Evolutionary conservation across 2,329 filamentous ascomycete genomes (phyloP).

Genomic region (Penicillium verrucosum): DNA sequence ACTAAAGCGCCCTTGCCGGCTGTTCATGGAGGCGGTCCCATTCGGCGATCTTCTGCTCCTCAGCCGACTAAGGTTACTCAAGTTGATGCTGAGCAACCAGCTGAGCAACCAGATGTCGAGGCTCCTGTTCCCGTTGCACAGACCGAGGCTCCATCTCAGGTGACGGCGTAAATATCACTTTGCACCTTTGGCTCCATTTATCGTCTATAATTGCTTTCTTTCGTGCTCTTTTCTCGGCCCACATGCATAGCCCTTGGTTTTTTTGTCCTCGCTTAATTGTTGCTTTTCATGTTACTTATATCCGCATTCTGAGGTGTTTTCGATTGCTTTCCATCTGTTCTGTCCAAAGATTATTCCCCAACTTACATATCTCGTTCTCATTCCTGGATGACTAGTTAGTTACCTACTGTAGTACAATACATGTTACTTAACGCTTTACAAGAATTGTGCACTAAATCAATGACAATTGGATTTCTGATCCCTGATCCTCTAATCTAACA

Average conservation of each 20-base stretch:
- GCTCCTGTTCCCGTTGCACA: slow-evolving; percentile 20
- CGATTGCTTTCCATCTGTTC: neutral
- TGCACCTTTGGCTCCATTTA: neutral
- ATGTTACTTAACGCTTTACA: neutral
- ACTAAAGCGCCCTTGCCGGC: slow-evolving; percentile 24
- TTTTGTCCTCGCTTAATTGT: neutral
- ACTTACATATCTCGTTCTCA: slow-evolving; percentile 1
- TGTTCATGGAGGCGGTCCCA: slow-evolving; percentile 29
- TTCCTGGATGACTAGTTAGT: neutral
- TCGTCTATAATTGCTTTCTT: neutral
- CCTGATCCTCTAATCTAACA: neutral
- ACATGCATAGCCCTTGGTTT: slow-evolving; percentile 21
- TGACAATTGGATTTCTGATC: neutral
- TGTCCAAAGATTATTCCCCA: slow-evolving; percentile 2
- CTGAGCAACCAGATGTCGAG: slow-evolving; percentile 18
- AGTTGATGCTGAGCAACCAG: slow-evolving; percentile 17
- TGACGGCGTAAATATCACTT: slow-evolving; percentile 14
- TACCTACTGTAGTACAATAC: neutral
- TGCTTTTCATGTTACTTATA: neutral
- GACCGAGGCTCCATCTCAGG: slow-evolving; percentile 14
- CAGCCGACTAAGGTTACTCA: slow-evolving; percentile 21
- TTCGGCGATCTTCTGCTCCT: slow-evolving; percentile 34
- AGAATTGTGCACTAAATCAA: neutral
- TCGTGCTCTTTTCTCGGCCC: neutral
- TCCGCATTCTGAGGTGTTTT: slow-evolving; percentile 7